These are phyloP conservation scores for Leishmania tropica DNA, from an alignment of 208 protist genomes.

Conservation along the genomic window DNA sequence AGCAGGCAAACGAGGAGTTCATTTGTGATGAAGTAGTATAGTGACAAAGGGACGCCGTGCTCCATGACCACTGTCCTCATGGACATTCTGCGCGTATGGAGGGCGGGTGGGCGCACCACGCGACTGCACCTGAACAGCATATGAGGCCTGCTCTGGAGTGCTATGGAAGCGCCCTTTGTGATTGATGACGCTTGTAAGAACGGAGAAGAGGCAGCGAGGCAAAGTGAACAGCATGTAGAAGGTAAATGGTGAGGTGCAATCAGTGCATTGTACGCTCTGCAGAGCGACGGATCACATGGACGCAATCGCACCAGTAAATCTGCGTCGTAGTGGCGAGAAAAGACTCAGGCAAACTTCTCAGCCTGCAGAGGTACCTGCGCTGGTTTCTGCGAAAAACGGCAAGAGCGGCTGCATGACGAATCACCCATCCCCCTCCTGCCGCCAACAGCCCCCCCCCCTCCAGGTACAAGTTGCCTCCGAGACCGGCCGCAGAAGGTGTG, in stretches of 20 bases:
- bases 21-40: slow-evolving; percentile 66
- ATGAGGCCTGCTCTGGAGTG: background rate
- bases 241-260: background rate
- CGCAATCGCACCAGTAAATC: background rate
- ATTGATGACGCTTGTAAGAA: background rate
- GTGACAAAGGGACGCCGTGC: slow-evolving; percentile 36
- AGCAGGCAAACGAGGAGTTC: slow-evolving; percentile 46
- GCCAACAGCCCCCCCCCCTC: background rate
- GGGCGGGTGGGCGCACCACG: background rate
- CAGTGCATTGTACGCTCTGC: background rate
- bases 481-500: background rate
- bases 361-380: background rate
- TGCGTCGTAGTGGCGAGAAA: background rate
- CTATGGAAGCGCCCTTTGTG: background rate
- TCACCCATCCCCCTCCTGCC: background rate
- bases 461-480: background rate
- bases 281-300: background rate
- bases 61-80: slow-evolving; percentile 34
- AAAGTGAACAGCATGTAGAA: background rate
- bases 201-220: background rate
- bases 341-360: background rate
- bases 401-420: background rate
- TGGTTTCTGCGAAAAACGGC: background rate
- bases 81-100: slow-evolving; percentile 8
- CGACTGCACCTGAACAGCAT: slow-evolving; percentile 16